Conservation (phyloP, 169 alveolate genomes). For the Plasmodium adleri region DNA sequence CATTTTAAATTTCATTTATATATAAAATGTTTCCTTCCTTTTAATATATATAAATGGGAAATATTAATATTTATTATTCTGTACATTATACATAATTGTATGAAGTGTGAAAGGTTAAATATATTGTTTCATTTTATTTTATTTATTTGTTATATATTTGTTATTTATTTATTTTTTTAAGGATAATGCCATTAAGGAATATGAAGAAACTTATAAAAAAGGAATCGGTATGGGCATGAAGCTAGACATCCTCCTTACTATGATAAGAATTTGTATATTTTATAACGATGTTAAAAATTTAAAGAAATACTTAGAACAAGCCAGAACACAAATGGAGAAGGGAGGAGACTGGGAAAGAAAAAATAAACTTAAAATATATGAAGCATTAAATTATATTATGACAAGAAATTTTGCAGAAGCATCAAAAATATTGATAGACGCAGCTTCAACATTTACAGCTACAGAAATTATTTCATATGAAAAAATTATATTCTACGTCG, state of each 20-base stretch:
- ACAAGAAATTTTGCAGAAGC: constrained; percentile 93
- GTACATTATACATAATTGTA: too few species aligned
- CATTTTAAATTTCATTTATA: too few species aligned
- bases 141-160: too few species aligned
- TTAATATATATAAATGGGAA: too few species aligned
- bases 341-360: constrained; percentile 99
- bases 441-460: constrained; percentile 95
- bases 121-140: too few species aligned
- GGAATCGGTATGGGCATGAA: constrained; percentile 88
- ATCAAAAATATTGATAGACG: constrained; percentile 88
- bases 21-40: too few species aligned
- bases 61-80: too few species aligned
- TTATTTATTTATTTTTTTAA: neutral
- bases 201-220: constrained; percentile 85
- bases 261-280: constrained; percentile 83
- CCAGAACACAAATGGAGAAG: constrained; percentile 91
- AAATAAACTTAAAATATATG: constrained; percentile 96
- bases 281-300: constrained; percentile 79
- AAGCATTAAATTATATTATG: constrained; percentile 88
- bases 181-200: constrained; percentile 86
- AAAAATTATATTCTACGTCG: constrained; percentile 93
- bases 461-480: constrained; percentile 94
- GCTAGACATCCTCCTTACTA: constrained; percentile 84
- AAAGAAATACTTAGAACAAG: constrained; percentile 79
- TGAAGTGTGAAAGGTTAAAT: too few species aligned